Conservation (phyloP, 345 rosid genomes). For the Streptanthus diversifolius region DNA sequence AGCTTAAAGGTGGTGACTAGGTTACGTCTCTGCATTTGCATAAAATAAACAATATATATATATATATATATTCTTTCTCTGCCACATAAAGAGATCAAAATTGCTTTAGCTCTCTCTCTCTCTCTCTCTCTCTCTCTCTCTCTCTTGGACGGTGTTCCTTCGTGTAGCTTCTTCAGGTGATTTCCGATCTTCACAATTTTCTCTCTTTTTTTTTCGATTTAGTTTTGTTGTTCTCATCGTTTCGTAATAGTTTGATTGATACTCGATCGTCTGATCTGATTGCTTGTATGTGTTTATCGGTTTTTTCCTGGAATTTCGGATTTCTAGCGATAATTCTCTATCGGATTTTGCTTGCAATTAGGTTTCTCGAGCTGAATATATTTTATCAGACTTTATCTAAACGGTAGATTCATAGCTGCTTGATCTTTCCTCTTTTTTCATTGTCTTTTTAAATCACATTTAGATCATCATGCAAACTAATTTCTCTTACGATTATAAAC, state of each 20-base stretch:
- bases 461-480: background rate
- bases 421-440: background rate
- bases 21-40: background rate
- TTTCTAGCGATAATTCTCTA: background rate
- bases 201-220: background rate
- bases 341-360: background rate
- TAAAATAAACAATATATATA: background rate
- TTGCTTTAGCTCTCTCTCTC: background rate
- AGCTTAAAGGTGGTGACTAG: background rate
- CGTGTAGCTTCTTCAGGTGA: slow-evolving; percentile 8
- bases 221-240: background rate
- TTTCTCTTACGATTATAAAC: background rate
- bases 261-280: background rate
- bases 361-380: background rate
- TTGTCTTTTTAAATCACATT: background rate
- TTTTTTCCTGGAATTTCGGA: background rate
- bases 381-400: background rate
- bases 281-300: background rate
- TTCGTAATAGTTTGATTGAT: background rate
- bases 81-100: background rate
- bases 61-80: background rate
- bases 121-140: background rate
- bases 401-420: background rate
- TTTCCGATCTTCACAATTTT: background rate
- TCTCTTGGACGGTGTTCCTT: background rate